phyloP scores from a whole-genome alignment of 2,329 filamentous ascomycete genomes.

The Paramyrothecium roridum region DNA sequence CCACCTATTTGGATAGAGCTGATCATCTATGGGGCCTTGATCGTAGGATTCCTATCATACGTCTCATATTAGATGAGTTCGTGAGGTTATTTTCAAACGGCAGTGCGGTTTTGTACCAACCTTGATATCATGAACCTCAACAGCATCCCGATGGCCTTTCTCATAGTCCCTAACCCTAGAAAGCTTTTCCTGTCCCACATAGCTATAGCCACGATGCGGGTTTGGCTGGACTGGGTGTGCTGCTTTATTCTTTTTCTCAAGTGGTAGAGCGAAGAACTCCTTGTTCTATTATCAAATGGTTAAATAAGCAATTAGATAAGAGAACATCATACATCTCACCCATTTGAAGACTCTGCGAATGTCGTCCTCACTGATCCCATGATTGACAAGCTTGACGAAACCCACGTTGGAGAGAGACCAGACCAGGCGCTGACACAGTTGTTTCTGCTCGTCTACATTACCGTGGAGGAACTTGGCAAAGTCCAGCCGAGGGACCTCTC shows the following conservation, averaged over 20 bases:
- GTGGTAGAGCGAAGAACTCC: conserved; percentile 26
- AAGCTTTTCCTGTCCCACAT: conserved; percentile 30
- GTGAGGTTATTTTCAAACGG: not conserved
- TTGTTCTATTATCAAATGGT: conserved; percentile 11
- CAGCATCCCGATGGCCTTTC: conserved; percentile 41
- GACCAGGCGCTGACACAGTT: no score
- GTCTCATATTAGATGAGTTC: conserved; percentile 8
- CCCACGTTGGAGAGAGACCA: not conserved
- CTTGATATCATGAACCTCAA: conserved; percentile 47
- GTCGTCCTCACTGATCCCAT: conserved; percentile 16
- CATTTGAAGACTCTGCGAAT: conserved; percentile 16
- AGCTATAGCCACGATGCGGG: conserved; percentile 33
- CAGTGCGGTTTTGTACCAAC: conserved; percentile 1
- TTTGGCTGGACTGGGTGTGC: conserved; percentile 27
- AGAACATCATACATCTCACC: conserved; percentile 2
- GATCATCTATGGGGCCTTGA: conserved; percentile 28
- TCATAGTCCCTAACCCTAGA: conserved; percentile 28
- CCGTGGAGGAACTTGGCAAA: no score
- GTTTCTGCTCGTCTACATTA: no score
- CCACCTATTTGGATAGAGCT: conserved; percentile 23
- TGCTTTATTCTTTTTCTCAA: conserved; percentile 25
- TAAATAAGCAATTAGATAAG: not conserved
- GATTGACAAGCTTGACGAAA: conserved; percentile 20
- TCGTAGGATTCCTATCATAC: conserved; percentile 36
- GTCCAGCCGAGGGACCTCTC: no score